phyloP scores from a whole-genome alignment of 2,329 filamentous ascomycete genomes.

The Diaporthe helianthi region DNA sequence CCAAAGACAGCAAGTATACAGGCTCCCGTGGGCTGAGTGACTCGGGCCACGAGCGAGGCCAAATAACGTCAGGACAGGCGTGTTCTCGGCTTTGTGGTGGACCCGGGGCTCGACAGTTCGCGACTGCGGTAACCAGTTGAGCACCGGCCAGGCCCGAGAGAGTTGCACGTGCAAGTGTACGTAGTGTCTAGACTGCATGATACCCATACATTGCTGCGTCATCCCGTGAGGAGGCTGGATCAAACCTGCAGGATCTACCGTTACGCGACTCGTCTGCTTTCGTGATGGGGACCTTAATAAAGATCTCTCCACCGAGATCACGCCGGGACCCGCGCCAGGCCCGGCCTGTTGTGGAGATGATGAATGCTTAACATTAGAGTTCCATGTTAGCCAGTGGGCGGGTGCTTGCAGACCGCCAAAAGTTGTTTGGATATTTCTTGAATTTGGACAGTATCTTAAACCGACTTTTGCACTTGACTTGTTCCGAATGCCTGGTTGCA shows the following conservation, averaged over 20 bases:
- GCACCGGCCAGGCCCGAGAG: neutral
- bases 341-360: conserved; percentile 21
- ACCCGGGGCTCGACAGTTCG: neutral
- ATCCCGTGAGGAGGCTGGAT: neutral
- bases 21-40: neutral
- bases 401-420: conserved; percentile 5
- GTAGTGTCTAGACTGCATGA: neutral
- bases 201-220: conserved; percentile 11
- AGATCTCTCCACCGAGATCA: conserved; percentile 24
- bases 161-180: conserved; percentile 2
- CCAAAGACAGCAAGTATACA: neutral
- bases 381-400: conserved; percentile 3
- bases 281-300: conserved; percentile 16
- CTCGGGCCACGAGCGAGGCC: neutral
- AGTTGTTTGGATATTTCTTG: neutral
- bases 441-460: neutral
- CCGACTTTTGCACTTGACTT: neutral
- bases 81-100: neutral
- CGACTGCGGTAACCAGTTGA: neutral
- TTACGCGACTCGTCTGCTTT: conserved; percentile 16
- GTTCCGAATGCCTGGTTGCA: neutral
- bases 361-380: conserved; percentile 20
- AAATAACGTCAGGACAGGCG: neutral
- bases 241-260: conserved; percentile 19
- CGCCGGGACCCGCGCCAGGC: conserved; percentile 15